Evolutionary conservation across 805 yeast genomes (phyloP).

Genomic region (Barnettozyma salicaria): DNA sequence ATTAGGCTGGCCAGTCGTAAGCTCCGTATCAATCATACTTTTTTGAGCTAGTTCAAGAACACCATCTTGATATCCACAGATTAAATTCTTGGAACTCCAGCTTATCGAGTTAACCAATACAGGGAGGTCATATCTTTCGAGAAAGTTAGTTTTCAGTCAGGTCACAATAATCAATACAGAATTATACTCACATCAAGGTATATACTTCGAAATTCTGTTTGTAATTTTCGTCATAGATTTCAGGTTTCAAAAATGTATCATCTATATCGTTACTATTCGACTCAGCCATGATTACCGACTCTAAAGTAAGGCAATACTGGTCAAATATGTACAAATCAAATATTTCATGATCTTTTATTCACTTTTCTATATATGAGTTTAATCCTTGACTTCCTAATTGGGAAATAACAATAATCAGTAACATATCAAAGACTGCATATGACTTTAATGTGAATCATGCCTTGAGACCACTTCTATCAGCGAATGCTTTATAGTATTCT

Average conservation of each 20-base stretch:
- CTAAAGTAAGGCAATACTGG: no score
- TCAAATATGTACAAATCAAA: neutral
- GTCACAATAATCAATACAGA: neutral
- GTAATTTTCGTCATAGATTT: constrained; percentile 17
- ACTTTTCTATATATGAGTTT: neutral
- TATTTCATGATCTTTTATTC: no score
- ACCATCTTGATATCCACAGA: constrained; percentile 20
- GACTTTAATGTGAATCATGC: constrained; percentile 10
- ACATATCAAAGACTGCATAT: no score
- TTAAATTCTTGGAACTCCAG: constrained; percentile 23
- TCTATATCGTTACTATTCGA: no score
- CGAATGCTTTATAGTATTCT: constrained; percentile 55
- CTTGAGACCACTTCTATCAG: constrained; percentile 35
- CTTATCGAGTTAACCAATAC: constrained; percentile 14
- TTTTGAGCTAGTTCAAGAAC: constrained; percentile 21
- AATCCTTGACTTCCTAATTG: constrained; percentile 1
- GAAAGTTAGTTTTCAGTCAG: neutral
- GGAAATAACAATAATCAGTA: no score
- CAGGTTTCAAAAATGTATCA: constrained; percentile 21
- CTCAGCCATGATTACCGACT: no score
- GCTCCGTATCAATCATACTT: constrained; percentile 15
- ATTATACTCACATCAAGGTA: constrained; percentile 18
- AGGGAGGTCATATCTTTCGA: constrained; percentile 18
- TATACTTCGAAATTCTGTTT: constrained; percentile 19
- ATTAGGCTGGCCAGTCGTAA: constrained; percentile 22